phyloP scores from a whole-genome alignment of 495 filamentous ascomycete genomes.

The Tetracladium marchalianum region DNA sequence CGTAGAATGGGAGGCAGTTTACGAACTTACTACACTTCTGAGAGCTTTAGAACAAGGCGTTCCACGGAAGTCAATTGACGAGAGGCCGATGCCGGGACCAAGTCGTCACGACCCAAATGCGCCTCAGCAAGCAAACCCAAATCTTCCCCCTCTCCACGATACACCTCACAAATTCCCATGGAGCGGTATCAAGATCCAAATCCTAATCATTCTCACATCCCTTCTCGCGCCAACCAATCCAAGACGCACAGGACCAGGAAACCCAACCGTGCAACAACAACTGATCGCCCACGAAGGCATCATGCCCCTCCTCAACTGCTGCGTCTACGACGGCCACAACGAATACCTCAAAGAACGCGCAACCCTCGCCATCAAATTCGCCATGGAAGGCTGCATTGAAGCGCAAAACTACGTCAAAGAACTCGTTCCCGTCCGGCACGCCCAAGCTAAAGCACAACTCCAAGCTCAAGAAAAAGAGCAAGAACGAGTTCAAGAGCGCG shows the following conservation, averaged over 20 bases:
- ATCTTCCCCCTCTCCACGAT: conserved; percentile 53
- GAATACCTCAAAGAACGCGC: conserved; percentile 86
- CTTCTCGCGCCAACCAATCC: conserved; percentile 49
- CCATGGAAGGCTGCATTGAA: conserved; percentile 74
- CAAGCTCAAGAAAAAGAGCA: conserved; percentile 2
- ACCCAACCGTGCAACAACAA: conserved; percentile 71
- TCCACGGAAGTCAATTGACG: conserved; percentile 53
- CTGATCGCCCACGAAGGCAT: conserved; percentile 74
- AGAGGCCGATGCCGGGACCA: conserved; percentile 24
- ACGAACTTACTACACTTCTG: conserved; percentile 74
- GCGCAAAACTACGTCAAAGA: conserved; percentile 67
- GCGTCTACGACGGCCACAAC: conserved; percentile 76
- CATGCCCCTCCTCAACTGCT: conserved; percentile 77
- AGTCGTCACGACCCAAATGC: conserved; percentile 11
- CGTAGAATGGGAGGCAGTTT: conserved; percentile 78
- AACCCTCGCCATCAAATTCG: conserved; percentile 80
- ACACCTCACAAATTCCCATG: conserved; percentile 85
- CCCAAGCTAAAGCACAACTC: conserved; percentile 10
- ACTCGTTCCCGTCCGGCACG: conserved; percentile 30
- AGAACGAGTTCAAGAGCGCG: not conserved
- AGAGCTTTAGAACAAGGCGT: conserved; percentile 80
- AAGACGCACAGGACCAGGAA: conserved; percentile 32
- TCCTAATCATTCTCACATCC: conserved; percentile 76
- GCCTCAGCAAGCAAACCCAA: conserved; percentile 26
- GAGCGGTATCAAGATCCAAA: conserved; percentile 85